Evolutionary conservation across 192 early-diverging fungal species (phyloP).

Genomic region (Mortierella alpina): DNA sequence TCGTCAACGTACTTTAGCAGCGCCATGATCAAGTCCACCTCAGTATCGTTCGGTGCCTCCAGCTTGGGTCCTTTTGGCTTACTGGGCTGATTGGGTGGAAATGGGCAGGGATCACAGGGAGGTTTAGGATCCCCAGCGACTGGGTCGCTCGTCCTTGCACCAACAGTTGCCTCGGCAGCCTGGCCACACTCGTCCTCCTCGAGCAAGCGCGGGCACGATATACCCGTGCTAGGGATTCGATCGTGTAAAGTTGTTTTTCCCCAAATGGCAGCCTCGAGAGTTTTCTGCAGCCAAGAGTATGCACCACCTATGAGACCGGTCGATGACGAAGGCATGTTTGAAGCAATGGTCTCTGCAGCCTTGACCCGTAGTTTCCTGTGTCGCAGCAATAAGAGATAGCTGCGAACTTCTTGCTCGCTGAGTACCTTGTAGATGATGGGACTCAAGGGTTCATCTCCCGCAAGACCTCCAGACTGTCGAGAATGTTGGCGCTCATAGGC

Average conservation of each 20-base stretch:
- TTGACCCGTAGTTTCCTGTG: neutral
- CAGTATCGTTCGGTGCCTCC: slow-evolving; percentile 23
- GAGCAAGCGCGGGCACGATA: no score
- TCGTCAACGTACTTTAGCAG: slow-evolving; percentile 40
- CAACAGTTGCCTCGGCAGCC: no score
- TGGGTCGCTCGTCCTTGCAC: neutral
- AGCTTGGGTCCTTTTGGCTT: neutral
- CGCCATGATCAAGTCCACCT: slow-evolving; percentile 28
- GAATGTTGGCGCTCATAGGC: neutral
- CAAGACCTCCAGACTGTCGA: neutral
- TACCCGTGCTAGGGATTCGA: no score
- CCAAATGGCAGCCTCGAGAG: no score
- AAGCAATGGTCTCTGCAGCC: no score
- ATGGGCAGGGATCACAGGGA: neutral
- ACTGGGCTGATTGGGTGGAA: neutral
- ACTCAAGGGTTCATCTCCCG: neutral
- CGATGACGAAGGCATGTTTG: no score
- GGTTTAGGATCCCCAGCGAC: neutral
- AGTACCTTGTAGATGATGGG: slow-evolving; percentile 15
- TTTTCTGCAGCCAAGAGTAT: no score
- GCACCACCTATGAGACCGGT: no score
- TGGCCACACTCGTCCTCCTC: no score
- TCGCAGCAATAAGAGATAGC: slow-evolving; percentile 18
- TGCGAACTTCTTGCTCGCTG: slow-evolving; percentile 11
- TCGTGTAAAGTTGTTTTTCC: no score